Base-by-base conservation (phyloP, 805 yeast genomes). In the Deakozyma indianensis region DNA sequence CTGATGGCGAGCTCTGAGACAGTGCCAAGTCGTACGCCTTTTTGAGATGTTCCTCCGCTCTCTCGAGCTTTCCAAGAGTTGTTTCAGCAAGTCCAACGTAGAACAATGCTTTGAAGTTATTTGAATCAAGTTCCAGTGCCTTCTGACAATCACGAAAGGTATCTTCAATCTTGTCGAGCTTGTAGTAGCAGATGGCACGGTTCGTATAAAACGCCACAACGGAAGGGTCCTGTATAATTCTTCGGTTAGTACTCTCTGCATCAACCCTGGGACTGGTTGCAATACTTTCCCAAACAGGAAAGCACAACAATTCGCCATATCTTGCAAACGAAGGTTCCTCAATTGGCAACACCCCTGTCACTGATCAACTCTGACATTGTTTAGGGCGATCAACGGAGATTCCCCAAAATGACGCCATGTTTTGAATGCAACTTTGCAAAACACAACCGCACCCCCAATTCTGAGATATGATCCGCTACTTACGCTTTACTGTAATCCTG, bases 21-120 rank as follows among this genome's bases (percentile, higher is more conserved):
- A 61, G 41, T 2, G 64, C 59, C 22, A 53, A 35, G 3, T 50
- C 52, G 45, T 61, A 60, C 1, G 63, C 65, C n/a, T 43, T 48
- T 24, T 44, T 45, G 41, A 56, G 43, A 24, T 57, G 50, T 3
- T 46, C 42, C 24, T 56, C 51, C 1, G 63, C 61, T 42, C 55
- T 55, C 41, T 56, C 56, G 47, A 56, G 57, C 53, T 41, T 41
- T 44, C 16, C 15, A 5, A 23, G 5, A 38, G 44, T 48, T 40
- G 50, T 40, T 11, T 3, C 20, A 27, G 29, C 4, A 4, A 20
- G 25, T 23, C 14, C 16, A n/a, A n/a, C 18, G 23, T 21, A 41
- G 22, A 22, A 38, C 44, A 16, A 41, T 27, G 47, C 49, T 44
- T 41, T 44, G 18, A 45, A 43, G 3, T 52, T 48, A 5, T 44